Evolutionary conservation across 2,329 filamentous ascomycete genomes (phyloP).

Genomic region (Sporothrix brasiliensis): DNA sequence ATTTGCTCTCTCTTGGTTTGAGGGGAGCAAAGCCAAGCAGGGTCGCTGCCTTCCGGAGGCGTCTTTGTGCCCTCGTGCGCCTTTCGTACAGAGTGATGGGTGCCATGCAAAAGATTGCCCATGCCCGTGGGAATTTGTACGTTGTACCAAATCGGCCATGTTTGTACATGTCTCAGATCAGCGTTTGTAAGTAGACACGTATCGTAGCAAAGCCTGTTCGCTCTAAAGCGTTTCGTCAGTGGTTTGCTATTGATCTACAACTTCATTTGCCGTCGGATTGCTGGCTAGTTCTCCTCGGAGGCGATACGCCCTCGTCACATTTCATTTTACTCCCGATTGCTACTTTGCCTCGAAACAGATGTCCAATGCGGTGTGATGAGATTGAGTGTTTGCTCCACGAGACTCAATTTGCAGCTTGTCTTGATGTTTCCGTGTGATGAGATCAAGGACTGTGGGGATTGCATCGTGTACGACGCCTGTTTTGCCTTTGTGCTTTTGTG

Average conservation of each 20-base stretch:
- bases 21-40: neutral
- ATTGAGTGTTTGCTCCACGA: slow-evolving; percentile 7
- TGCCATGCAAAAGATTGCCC: neutral
- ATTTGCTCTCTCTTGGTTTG: neutral
- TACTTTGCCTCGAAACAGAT: neutral
- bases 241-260: neutral
- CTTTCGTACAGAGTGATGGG: neutral
- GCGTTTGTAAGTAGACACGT: neutral
- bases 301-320: slow-evolving; percentile 6
- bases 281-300: neutral
- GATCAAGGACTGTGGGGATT: slow-evolving; percentile 1
- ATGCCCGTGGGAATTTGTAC: neutral
- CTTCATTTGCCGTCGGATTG: neutral
- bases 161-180: slow-evolving; percentile 19
- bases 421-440: neutral
- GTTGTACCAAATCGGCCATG: neutral
- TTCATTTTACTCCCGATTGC: neutral
- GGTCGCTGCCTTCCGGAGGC: neutral
- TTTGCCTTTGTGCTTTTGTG: no score
- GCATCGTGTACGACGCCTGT: neutral
- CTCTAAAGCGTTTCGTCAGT: no score
- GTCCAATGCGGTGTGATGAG: slow-evolving; percentile 8
- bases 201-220: no score
- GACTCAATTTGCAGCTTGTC: neutral
- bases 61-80: neutral